Base-by-base conservation (phyloP, 805 yeast species). In the Candida germanica region DNA sequence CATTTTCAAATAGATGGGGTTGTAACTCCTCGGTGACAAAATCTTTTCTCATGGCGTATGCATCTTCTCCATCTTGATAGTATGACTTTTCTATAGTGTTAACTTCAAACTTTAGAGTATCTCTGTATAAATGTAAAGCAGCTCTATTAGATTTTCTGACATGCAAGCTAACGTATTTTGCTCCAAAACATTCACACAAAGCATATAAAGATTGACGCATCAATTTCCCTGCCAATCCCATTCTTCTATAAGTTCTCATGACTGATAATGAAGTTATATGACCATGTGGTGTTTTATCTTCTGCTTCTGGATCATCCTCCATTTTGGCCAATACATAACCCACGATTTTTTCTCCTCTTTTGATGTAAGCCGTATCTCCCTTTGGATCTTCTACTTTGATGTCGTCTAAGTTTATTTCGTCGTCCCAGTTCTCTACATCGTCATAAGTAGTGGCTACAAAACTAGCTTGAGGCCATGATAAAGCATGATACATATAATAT, bases 391-490 rank as follows among this genome's bases (percentile, higher is more conserved):
- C 39, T 13, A 38, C 30, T 16, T 30, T 31, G 22, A 38, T 34
- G 35, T 40, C 45, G 26, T 53, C 51, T 10, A 51, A 50, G 9
- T 22, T 37, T 11, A 39, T 28, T 31, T 44, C 49, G 4, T 56
- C 64, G 8, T 71, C 77, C 26, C 39, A 45, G 17, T 46, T 51
- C 16, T 48, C 56, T 26, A 51, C 44, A 17, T 54, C 61, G 44
- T 77, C 83, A 18, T 81, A 77, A 2, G 93, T 82, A 1, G 91
- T 83, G 12, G 98, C 98, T 24, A 93, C 98, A 66, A 81, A 93
- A 26, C 96, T 86, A 10, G 95, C 94, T 58, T 91, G 95, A 2
- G 98, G 98, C 98, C 98, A 93, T 24, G 97, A 82, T 34, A 91
- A 66, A 6, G 87, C 75, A 61, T 93, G 98, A 61, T 93, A 93